Evolutionary conservation across 169 alveolate species (phyloP).

Genomic region (Plasmodium inui): DNA sequence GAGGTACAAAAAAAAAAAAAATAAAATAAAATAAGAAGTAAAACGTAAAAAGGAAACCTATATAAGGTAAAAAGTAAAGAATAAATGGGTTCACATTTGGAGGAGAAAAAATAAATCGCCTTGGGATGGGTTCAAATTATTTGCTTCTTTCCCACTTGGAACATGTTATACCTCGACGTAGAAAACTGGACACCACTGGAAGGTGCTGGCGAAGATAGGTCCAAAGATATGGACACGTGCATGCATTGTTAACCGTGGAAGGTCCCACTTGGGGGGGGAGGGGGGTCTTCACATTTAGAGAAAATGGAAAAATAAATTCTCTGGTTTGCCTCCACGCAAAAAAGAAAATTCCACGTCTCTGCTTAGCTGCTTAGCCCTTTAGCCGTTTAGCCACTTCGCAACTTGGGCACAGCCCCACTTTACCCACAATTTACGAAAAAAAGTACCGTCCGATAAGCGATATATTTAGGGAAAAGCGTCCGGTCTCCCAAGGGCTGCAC

Average conservation of each 20-base stretch:
- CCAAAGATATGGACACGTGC: background rate
- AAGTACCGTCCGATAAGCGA: background rate
- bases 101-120: background rate
- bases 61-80: background rate
- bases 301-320: background rate
- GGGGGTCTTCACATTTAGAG: background rate
- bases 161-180: background rate
- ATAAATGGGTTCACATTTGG: background rate
- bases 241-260: background rate
- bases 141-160: background rate
- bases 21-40: too few species aligned
- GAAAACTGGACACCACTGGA: background rate
- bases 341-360: background rate
- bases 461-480: background rate
- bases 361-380: background rate
- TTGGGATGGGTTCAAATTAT: background rate
- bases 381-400: background rate
- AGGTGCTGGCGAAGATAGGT: background rate
- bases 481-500: background rate
- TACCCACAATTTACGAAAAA: background rate
- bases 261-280: background rate
- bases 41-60: background rate
- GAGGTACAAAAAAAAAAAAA: background rate
- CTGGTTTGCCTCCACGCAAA: background rate
- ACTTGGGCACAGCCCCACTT: background rate